Percentiles rank a stretch among this genome's conserved stretches.
phyloP scores from a whole-genome alignment of 768 basidiomycete species.

The Daedaleopsis sinensis region DNA sequence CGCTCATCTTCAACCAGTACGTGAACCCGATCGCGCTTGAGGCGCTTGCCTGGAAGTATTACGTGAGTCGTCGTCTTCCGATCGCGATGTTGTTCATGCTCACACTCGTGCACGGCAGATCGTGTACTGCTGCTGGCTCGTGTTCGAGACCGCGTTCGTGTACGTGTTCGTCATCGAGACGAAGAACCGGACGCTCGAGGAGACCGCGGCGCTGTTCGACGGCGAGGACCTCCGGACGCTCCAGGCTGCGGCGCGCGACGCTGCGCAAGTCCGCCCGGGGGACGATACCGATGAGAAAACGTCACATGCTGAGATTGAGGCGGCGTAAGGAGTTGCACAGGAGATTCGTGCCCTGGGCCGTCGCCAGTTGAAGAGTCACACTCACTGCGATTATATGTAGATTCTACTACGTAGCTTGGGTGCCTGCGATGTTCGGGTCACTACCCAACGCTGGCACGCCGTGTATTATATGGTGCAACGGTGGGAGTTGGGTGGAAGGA shows the following conservation, averaged over 20 bases:
- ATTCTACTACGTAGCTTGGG: too few species aligned
- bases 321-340: too few species aligned
- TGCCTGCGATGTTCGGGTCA: too few species aligned
- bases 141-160: slow-evolving; percentile 63
- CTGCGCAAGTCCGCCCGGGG: slow-evolving; percentile 17
- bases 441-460: too few species aligned
- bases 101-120: too few species aligned
- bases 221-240: slow-evolving; percentile 50
- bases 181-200: slow-evolving; percentile 73
- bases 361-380: too few species aligned
- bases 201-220: slow-evolving; percentile 82
- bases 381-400: too few species aligned
- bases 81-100: too few species aligned
- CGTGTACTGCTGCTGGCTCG: slow-evolving; percentile 73
- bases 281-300: slow-evolving; percentile 25
- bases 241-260: slow-evolving; percentile 6
- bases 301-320: too few species aligned
- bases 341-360: too few species aligned
- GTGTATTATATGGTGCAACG: too few species aligned
- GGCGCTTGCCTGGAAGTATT: slow-evolving; percentile 74
- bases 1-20: slow-evolving; percentile 90
- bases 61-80: slow-evolving; percentile 49
- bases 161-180: slow-evolving; percentile 76
- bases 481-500: too few species aligned
- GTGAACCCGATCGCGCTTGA: slow-evolving; percentile 81